Evolutionary conservation across 129 eudicot genomes (phyloP), one percentile per base, ranked within the genome.

Genomic region (Ambrosia trifida): DNA sequence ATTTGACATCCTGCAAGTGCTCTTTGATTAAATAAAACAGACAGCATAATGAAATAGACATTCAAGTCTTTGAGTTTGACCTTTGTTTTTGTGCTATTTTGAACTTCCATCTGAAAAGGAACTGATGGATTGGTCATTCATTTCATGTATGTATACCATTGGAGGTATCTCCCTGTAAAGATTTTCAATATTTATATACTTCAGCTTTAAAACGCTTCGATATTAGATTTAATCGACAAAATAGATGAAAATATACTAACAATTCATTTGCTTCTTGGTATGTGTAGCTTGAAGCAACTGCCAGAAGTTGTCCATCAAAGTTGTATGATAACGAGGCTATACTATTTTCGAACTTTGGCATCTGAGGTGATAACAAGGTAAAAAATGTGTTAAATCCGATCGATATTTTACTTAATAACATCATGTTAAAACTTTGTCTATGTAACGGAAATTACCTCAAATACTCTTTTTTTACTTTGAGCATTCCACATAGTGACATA

Each of bases 401-500:
- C 18, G 7, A 20, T 9, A 41, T n/a, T 66, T 32, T 35, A 24
- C 12, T 33, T 64, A 64, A 63, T 50, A 72, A 38, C 14, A 16
- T 38, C 17, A 14, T 24, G 41, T 59, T 31, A 59, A 24, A 28
- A n/a, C n/a, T 35, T 4, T 13, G 36, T 62, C 28, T 51, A 64
- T 49, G 11, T 50, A 49, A 57, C 68, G 68, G 28, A 72, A 73
- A 14, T 41, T 84, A 90, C 97, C 89, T 86, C 96, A 33, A 79
- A 47, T 41, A 95, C 62, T 79, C 96, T 82, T 77, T 61, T 95
- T 82, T 77, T 95, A 76, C 85, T 86, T 65, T 16, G 83, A 72
- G 91, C 91, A 79, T 95, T 89, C 99, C 99, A 95, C 19, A 82
- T 61, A 32, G 83, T 77, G 68, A 88, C 95, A 81, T 95, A 72